These are phyloP conservation scores for Citrus cavaleriei DNA, from an alignment of 345 rosid genomes.

Conservation along the genomic window DNA sequence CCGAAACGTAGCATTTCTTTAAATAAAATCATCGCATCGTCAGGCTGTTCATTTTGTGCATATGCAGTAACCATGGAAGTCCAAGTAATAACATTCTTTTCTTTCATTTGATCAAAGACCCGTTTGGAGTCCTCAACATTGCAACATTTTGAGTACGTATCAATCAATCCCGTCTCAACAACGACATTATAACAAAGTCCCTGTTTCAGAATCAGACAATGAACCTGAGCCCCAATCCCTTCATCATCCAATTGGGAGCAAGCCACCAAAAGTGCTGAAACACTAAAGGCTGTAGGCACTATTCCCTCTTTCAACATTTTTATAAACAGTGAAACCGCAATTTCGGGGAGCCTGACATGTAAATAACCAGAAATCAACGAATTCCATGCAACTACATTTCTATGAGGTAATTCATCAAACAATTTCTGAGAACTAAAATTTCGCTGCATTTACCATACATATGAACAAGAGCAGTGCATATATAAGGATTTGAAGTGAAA, in stretches of 20 bases:
- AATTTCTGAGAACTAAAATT: constrained; percentile 15
- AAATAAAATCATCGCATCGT: constrained; percentile 26
- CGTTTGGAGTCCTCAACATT: constrained; percentile 16
- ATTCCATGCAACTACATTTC: constrained; percentile 32
- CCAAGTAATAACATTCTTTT: constrained; percentile 34
- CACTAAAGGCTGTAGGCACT: constrained; percentile 10
- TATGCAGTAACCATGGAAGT: constrained; percentile 28
- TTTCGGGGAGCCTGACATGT: constrained; percentile 11
- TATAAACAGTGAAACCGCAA: constrained; percentile 16
- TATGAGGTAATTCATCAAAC: constrained; percentile 28
- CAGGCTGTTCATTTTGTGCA: constrained; percentile 22
- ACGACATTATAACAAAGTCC: constrained; percentile 25
- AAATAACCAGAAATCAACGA: constrained; percentile 34
- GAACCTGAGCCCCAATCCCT: constrained; percentile 28
- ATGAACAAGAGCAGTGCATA: constrained; percentile 26
- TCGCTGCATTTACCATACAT: constrained; percentile 27
- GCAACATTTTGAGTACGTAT: constrained; percentile 31
- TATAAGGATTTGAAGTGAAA: constrained; percentile 24
- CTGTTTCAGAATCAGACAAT: constrained; percentile 28
- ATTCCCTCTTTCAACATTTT: constrained; percentile 16
- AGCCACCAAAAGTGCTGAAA: constrained; percentile 19
- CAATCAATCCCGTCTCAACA: constrained; percentile 30
- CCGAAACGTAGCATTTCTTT: constrained; percentile 26
- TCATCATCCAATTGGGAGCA: constrained; percentile 28
- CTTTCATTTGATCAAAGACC: constrained; percentile 19